Evolutionary conservation across 1,284 basidiomycete genomes (phyloP).

Genomic region (Testicularia cyperi): DNA sequence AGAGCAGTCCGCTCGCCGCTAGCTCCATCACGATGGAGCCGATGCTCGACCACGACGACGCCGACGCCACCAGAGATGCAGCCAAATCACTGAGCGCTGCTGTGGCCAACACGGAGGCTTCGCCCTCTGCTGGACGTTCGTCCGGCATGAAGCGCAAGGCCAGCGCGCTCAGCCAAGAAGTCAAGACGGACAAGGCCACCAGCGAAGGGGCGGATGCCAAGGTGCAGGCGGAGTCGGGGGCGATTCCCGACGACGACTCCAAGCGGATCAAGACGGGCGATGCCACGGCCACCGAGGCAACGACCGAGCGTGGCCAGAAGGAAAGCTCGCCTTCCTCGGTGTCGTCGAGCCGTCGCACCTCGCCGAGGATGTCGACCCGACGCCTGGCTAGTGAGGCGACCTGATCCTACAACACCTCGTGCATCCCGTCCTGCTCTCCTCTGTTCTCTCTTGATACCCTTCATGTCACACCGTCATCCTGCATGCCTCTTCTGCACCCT

Average conservation of each 20-base stretch:
- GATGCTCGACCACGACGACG: slow-evolving; percentile 26
- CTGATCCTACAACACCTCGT: background rate
- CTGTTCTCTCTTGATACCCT: too few relatives aligned
- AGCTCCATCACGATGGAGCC: slow-evolving; percentile 40
- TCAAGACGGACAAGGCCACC: slow-evolving; percentile 6
- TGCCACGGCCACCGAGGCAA: background rate
- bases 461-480: too few relatives aligned
- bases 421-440: too few relatives aligned
- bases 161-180: slow-evolving; percentile 33
- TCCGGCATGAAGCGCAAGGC: slow-evolving; percentile 30
- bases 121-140: background rate
- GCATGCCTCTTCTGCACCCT: too few relatives aligned
- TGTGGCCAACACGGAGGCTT: background rate
- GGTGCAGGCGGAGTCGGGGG: background rate
- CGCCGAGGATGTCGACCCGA: slow-evolving; percentile 28
- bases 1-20: slow-evolving; percentile 37
- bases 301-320: slow-evolving; percentile 8
- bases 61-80: slow-evolving; percentile 1
- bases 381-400: slow-evolving; percentile 13
- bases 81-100: background rate
- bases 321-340: slow-evolving; percentile 20
- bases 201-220: too few relatives aligned
- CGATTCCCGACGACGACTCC: slow-evolving; percentile 12
- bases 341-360: slow-evolving; percentile 31
- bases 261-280: slow-evolving; percentile 17